These are phyloP conservation scores for Funneliformis caledonium DNA, from an alignment of 371 early-diverging fungal species.

Conservation along the genomic window DNA sequence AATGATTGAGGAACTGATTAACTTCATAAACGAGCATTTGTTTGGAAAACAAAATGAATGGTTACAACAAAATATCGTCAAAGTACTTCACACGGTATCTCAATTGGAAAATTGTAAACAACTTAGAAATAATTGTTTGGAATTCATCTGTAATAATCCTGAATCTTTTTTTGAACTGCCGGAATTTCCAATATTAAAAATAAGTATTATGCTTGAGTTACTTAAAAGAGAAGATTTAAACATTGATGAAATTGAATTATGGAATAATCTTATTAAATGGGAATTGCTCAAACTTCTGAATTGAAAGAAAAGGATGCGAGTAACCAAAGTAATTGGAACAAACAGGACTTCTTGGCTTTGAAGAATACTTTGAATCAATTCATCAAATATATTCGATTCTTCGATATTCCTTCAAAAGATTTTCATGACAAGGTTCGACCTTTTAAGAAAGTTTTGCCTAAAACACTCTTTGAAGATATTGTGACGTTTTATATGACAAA, in stretches of 20 bases:
- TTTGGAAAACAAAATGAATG: not conserved
- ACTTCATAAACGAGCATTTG: not conserved
- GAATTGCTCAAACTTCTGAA: not conserved
- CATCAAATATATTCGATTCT: not conserved
- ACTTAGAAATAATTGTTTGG: not conserved
- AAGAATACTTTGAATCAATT: not conserved
- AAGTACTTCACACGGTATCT: not conserved
- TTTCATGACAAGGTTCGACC: not conserved
- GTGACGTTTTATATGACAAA: not conserved
- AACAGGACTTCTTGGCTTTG: not conserved
- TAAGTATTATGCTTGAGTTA: not conserved
- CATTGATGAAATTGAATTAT: conserved; percentile 1
- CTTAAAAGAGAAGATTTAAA: conserved; percentile 25
- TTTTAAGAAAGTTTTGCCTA: not conserved
- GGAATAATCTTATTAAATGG: conserved; percentile 30
- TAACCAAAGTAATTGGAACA: not conserved
- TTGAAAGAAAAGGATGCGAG: not conserved
- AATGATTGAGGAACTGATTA: conserved; percentile 4
- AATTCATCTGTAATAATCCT: conserved; percentile 14
- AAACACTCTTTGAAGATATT: not conserved
- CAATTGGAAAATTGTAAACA: not conserved
- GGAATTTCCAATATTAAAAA: not conserved
- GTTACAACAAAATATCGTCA: not conserved
- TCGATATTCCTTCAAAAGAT: not conserved
- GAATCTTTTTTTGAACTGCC: not conserved